phyloP scores from a whole-genome alignment of 2,329 filamentous ascomycete genomes.

The Ophiocordyceps camponoti-leonardi region DNA sequence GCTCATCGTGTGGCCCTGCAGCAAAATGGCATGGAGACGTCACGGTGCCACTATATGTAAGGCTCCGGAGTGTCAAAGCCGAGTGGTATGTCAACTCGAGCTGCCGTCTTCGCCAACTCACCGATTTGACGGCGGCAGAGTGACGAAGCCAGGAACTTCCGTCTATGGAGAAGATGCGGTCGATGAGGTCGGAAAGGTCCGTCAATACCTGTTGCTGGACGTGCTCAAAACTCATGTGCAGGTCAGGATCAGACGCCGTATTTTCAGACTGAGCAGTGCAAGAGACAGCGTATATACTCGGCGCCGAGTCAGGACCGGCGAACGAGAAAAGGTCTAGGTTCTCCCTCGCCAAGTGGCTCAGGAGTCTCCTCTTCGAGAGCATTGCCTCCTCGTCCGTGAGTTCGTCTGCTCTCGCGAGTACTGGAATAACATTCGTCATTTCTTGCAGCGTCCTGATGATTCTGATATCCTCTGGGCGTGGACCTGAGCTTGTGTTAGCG shows the following conservation, averaged over 20 bases:
- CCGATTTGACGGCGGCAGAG: constrained; percentile 63
- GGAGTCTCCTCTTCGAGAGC: constrained; percentile 41
- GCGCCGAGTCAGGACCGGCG: constrained; percentile 14
- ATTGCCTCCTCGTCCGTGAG: constrained; percentile 39
- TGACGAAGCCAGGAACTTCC: constrained; percentile 71
- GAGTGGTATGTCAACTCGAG: constrained; percentile 3
- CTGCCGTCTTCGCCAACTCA: constrained; percentile 45
- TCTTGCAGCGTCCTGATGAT: constrained; percentile 52
- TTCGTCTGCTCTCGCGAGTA: constrained; percentile 63
- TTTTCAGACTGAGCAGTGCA: constrained; percentile 53
- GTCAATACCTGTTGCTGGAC: constrained; percentile 62
- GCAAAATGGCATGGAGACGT: neutral
- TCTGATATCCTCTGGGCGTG: constrained; percentile 38
- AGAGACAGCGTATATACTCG: constrained; percentile 57
- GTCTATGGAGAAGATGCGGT: constrained; percentile 58
- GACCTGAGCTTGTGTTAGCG: constrained; percentile 10
- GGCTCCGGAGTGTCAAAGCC: neutral
- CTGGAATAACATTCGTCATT: constrained; percentile 70
- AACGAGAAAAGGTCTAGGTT: constrained; percentile 54
- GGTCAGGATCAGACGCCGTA: constrained; percentile 79
- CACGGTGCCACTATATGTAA: neutral
- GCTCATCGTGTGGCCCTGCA: constrained; percentile 10
- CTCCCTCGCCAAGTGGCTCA: constrained; percentile 35
- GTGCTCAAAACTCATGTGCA: constrained; percentile 87
- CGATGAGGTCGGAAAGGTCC: constrained; percentile 54